Evolutionary conservation across 2,329 filamentous ascomycete species (phyloP), one percentile per base, ranked within the genome.

Genomic region (Cephalotrichum gorgonifer): DNA sequence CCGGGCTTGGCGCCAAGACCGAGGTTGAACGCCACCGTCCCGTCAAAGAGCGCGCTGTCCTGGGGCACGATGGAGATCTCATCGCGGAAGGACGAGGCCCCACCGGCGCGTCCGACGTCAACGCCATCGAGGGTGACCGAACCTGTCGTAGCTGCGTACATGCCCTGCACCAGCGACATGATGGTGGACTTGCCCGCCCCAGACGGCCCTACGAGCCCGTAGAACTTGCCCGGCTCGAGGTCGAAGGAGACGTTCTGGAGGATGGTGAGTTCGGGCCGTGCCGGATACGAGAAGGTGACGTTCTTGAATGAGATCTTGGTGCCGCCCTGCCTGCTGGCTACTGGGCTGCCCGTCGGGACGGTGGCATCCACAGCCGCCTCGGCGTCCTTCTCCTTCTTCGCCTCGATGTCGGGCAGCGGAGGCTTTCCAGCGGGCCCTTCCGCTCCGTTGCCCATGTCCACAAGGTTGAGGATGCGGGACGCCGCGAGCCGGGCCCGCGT

Each of bases 151-250:
- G 72, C 69, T 3, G 61, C 60, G 59, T 77, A 76, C 55, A 78
- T 70, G 15, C 72, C 62, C 54, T 76, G 72, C 1, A 77, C 61
- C 3, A 78, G 63, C 2, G 76, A 72, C 56, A 85, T 72, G 43
- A 82, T 78, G 20, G 81, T 85, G 1, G 78, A 83, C 58, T 86
- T 86, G 1, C 82, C 82, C 2, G 80, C 77, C 2, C 82, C 82
- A 0, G 78, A 82, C 4, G 80, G 78, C 0, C 82, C 81, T 2
- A 85, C 80, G 11, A 86, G 67, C 2, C 79, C 82, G 53, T 72
- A 74, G 57, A 85, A 84, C 48, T 81, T 72, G 1, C 79, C 78
- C 0, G 78, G 69, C 27, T 71, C 64, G 44, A 85, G 75, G 1
- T 69, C 70, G 28, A 86, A 67, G 12, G 69, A 75, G 14, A 85